Base-by-base conservation (phyloP, 345 rosid genomes). In the Acer yangbiense region DNA sequence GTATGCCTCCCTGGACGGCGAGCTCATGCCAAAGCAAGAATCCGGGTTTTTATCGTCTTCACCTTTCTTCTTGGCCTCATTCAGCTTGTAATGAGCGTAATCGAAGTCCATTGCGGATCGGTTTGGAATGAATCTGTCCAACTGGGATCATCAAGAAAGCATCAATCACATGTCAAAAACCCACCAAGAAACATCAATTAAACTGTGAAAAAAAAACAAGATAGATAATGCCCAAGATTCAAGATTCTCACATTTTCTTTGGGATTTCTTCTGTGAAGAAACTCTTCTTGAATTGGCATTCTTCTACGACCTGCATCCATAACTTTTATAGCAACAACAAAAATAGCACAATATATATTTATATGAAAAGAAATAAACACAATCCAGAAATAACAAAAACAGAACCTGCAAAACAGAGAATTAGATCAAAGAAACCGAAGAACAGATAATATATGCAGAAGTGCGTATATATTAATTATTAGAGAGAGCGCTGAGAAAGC, bases 1-100 rank as follows among this genome's bases (percentile, higher is more conserved):
- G 82, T 90, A 89, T 1, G 92, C 89, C 76, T 91, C 92, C 57
- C 80, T 85, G 13, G 94, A 83, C 2, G 95, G 90, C 0, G 97
- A 91, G 78, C 78, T 69, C 69, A 76, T 79, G 0, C 77, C 0
- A 35, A 35, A 35, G 39, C 39, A 35, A 35, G 68, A 39, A 55
- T 7, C 14, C 1, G 78, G 55, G 1, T 86, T 82, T 77, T 88
- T 35, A 4, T 35, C 39, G 0, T 35, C 91, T 20, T 90, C 85
- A 9, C 75, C 61, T 10, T 18, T 55, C 61, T n/a, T 17, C 14
- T 52, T 52, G 2, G 20, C 61, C 7, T 55, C 20, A 16, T 18
- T 55, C 61, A 55, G 21, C 61, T 3, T 55, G 61, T 55, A 55
- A 10, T 55, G 6, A 18, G 61, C 61, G 4, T 14, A 55, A 55